Evolutionary conservation across 345 rosid genomes (phyloP).

Genomic region (Aquilaria sinensis): DNA sequence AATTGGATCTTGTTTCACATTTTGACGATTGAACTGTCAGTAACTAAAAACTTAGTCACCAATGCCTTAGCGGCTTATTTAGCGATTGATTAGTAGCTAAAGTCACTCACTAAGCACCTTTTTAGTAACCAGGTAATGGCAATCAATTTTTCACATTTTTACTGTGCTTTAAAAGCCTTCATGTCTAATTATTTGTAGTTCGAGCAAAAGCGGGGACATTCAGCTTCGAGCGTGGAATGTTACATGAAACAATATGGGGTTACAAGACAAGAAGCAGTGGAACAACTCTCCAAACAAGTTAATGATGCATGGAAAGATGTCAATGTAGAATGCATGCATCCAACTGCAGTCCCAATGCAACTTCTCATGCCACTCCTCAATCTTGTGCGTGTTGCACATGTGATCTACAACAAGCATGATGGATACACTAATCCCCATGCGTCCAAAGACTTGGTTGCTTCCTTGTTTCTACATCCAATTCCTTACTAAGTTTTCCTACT

Average conservation of each 20-base stretch:
- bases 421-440: constrained; percentile 4
- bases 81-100: no score
- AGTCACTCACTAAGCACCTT: no score
- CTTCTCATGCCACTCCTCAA: constrained; percentile 11
- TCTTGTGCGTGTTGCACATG: constrained; percentile 11
- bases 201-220: constrained; percentile 21
- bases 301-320: constrained; percentile 24
- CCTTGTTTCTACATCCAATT: constrained; percentile 8
- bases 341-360: constrained; percentile 6
- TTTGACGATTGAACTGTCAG: no score
- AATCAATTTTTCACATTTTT: background rate
- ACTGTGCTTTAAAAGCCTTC: background rate
- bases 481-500: background rate
- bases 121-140: no score
- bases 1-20: no score
- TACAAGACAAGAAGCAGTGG: constrained; percentile 10
- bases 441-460: constrained; percentile 2
- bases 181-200: background rate
- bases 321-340: constrained; percentile 14
- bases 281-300: background rate
- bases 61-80: no score
- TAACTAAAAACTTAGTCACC: no score
- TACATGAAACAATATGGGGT: constrained; percentile 20
- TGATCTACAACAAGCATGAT: constrained; percentile 17
- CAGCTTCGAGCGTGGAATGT: constrained; percentile 17